Evolutionary conservation across 2,329 filamentous ascomycete genomes (phyloP).

Genomic region (Botrytis deweyae): DNA sequence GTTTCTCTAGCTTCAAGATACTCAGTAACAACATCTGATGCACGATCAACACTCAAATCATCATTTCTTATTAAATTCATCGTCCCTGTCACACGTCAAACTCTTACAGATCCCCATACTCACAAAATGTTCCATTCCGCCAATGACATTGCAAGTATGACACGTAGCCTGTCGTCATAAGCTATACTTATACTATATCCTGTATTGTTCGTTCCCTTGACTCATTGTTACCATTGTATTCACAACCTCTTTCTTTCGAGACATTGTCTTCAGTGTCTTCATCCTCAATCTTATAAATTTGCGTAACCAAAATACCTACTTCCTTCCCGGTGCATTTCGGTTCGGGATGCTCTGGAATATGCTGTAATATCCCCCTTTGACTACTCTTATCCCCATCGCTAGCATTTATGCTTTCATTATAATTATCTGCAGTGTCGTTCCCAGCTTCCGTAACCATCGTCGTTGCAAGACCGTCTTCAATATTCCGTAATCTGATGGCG

Average conservation of each 20-base stretch:
- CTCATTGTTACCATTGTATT: background rate
- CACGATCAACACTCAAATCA: background rate
- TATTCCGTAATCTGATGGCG: slow-evolving; percentile 7
- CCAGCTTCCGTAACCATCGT: background rate
- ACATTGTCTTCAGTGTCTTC: background rate
- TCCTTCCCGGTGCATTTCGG: background rate
- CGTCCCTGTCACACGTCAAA: background rate
- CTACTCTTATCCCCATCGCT: slow-evolving; percentile 13
- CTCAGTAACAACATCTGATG: background rate
- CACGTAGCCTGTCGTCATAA: background rate
- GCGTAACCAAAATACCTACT: background rate
- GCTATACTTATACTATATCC: background rate
- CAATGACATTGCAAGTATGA: background rate
- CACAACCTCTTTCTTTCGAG: background rate
- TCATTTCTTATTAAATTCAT: background rate
- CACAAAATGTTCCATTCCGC: background rate
- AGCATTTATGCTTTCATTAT: background rate
- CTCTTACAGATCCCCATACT: background rate
- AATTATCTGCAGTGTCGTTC: background rate
- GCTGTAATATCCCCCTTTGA: slow-evolving; percentile 2
- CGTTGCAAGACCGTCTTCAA: background rate
- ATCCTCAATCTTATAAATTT: background rate
- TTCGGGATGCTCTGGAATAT: background rate
- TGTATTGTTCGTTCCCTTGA: slow-evolving; percentile 1
- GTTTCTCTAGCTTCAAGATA: background rate